Base-by-base conservation (phyloP, 768 basidiomycete genomes). In the Auricularia auricula-judae region DNA sequence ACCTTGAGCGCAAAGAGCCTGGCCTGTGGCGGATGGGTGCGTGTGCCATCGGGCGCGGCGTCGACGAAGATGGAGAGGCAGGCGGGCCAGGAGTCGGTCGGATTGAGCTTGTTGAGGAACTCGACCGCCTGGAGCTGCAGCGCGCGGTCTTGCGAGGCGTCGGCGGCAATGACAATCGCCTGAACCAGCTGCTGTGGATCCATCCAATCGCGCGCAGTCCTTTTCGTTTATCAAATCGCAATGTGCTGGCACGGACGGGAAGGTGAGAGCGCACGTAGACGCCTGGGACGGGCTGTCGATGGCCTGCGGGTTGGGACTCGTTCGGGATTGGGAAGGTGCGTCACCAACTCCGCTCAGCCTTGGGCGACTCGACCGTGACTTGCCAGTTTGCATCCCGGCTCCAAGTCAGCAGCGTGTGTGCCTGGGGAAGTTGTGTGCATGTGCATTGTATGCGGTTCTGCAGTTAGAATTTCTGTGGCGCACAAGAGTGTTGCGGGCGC, bases 161-260 rank as follows among this genome's bases (percentile, higher is more conserved):
- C 88, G 66, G 89, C 89, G 62, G 93, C 94, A 76, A 96, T 88
- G 72, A 82, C 78, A 75, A 95, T 93, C 60, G 94, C 94, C 76
- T 87, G 88, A 18, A 89, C 85, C 67, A 90, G 80, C 73, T 84
- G 87, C 68, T 87, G 83, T 70, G 88, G 85, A 43, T 90, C 86
- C 90, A 91, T 91, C 29, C 63, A 62, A 42, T 62, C 62, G 14
- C 14, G 47, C 39, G 21, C 21, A n/a, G n/a, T 23, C 18, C 62
- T 39, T 35, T 35, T 14, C 18, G 21, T 11, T 10, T 62, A 10
- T 29, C 23, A 43, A 5, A 43, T 29, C 39, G 4, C 18, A 62
- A 0, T 21, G 18, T 8, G 16, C 47, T 5, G 47, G 47, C 5
- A 14, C 12, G 10, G 35, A 42, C 43, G 33, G 12, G 21, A 4